Percentiles rank a stretch among this genome's conserved stretches.
These are phyloP conservation scores for Suaeda aralocaspica DNA, from an alignment of 148 eudicot species.

Conservation along the genomic window DNA sequence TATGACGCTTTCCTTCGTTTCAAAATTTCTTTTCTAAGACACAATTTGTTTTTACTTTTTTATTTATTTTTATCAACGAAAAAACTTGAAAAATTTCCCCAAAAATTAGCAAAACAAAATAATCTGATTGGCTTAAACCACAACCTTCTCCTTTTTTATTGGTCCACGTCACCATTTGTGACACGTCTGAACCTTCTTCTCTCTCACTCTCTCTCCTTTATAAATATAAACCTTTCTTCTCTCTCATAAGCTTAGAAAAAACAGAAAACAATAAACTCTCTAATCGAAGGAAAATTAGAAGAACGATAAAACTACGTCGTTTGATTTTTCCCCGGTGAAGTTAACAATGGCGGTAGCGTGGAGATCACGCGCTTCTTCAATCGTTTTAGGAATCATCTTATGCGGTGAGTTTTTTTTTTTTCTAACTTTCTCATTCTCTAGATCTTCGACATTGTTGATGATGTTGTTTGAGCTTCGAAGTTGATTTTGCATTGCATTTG, in stretches of 20 bases:
- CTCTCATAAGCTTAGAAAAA: background rate
- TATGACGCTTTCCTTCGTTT: slow-evolving; percentile 28
- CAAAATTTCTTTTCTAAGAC: background rate
- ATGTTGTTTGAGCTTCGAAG: background rate
- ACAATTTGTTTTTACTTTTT: background rate
- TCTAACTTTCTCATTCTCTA: too few relatives aligned
- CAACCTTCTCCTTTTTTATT: slow-evolving; percentile 18
- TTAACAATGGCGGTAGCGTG: slow-evolving; percentile 41
- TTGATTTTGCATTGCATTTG: background rate
- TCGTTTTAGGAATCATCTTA: slow-evolving; percentile 41
- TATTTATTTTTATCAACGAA: background rate
- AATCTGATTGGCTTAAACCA: slow-evolving; percentile 26
- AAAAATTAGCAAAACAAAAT: background rate
- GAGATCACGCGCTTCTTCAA: slow-evolving; percentile 40
- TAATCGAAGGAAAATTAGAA: background rate
- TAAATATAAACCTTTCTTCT: background rate
- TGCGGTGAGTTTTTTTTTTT: slow-evolving; percentile 35
- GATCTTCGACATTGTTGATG: slow-evolving; percentile 2
- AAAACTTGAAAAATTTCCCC: background rate
- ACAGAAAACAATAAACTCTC: background rate
- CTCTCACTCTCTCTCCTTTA: slow-evolving; percentile 3
- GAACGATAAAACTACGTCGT: background rate
- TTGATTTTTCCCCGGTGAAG: background rate
- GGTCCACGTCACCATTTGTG: slow-evolving; percentile 52
- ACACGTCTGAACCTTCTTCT: slow-evolving; percentile 30